Evolutionary conservation across 2,329 filamentous ascomycete genomes (phyloP), one percentile per base, ranked within the genome.

Genomic region (Colletotrichum limetticola): DNA sequence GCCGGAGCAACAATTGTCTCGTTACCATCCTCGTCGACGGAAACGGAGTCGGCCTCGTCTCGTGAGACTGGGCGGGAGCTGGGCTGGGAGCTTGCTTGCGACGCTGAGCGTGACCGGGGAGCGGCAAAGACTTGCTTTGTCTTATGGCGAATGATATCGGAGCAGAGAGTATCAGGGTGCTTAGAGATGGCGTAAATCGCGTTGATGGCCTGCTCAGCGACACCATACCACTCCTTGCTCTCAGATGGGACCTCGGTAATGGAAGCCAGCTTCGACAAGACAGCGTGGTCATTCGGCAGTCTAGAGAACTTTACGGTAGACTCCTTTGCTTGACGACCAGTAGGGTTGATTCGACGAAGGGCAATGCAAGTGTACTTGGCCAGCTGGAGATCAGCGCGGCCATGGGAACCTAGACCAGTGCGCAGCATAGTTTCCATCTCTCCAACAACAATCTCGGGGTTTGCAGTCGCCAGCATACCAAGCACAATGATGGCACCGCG

Each of bases 301-400:
- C 96, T 94, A 14, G 94, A 92, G 76, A 94, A 91, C 75, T 90
- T 92, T 76, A 88, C 84, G 9, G 87, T 82, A 7, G 93, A 91
- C 37, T 94, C 93, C 80, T 95, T 95, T 24, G 91, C 91, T 79
- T 95, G 91, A 62, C 96, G 93, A 16, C 94, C 94, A 2, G 89
- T 92, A 5, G 96, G 94, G 75, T 96, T 97, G 85, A 99, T 98
- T 56, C 97, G 91, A 77, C 94, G 92, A 52, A 99, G 86, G 57
- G 97, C 97, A 78, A 98, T 93, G 82, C 97, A 99, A 0, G 97
- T 98, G 80, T 94, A 99, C 80, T 98, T 97, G 76, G 97, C 96
- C 62, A 99, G 88, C 68, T 95, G 92, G 61, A 98, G 89, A 79
- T 99, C 97, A 37, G 90, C 88, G 77, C 93, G 91, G 55, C 97